Evolutionary conservation across 78 protist genomes (phyloP), one percentile per base, ranked within the genome.

Genomic region (Pigoraptor vietnamica): DNA sequence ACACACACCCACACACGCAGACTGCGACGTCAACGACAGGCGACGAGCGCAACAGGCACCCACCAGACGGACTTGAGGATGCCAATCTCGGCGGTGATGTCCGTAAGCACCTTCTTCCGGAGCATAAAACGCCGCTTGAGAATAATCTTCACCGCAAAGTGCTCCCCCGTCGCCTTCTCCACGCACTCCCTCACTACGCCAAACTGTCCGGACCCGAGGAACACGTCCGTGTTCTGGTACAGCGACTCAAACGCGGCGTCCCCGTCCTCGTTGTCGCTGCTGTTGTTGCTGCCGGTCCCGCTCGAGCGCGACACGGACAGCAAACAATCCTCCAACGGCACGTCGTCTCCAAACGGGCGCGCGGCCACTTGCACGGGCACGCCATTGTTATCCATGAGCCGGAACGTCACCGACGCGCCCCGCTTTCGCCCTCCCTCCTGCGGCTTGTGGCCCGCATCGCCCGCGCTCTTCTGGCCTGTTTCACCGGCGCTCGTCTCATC

Each of bases 91-190:
- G 39, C 1, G 9, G 9, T n/a, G 36, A 36, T 84, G 88, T 84
- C 40, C 0, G 19, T 29, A 9, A 36, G 38, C 1, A 21, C 32
- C 25, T 79, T 84, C 29, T 84, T 6, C 39, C 40, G 23, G 23
- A 84, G 88, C 39, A 1, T 29, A 37, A 36, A 90, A 35, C 81
- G 39, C 37, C 86, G n/a, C 55, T n/a, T 90, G 33, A 37, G 36
- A 14, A 90, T n/a, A 0, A 90, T 39, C 84, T 90, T 90, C 35
- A 90, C 91, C n/a, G 91, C 91, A 90, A 24, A 90, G 67, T 37
- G 36, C n/a, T 90, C 86, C 34, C 91, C 91, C 14, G 82, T 90
- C 24, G 37, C 82, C 0, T 67, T 40, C 32, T n/a, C 33, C 2
- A 32, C 34, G 37, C 86, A 90, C 29, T 23, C 86, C 91, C 23